These are phyloP conservation scores for Populus hybrid DNA, from an alignment of 441 rosid species.

Conservation along the genomic window DNA sequence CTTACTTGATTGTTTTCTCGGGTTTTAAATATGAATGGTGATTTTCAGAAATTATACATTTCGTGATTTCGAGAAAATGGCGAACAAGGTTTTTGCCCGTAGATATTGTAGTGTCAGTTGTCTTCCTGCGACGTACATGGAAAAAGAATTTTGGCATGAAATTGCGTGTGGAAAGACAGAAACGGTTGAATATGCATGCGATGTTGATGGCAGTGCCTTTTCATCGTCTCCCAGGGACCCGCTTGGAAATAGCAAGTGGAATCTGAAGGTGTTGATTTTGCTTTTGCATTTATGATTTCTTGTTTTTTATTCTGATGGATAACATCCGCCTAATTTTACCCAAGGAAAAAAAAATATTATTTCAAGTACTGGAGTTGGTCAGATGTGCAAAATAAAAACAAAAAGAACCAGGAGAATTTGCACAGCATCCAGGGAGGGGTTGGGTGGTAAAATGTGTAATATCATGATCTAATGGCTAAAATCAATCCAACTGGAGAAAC, in stretches of 20 bases:
- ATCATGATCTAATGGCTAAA: background rate
- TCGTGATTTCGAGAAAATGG: slow-evolving; percentile 98
- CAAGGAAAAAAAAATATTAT: background rate
- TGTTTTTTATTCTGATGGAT: slow-evolving; percentile 5
- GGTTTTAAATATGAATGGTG: slow-evolving; percentile 29
- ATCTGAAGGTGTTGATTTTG: slow-evolving; percentile 76
- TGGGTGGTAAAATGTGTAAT: background rate
- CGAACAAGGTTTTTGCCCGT: slow-evolving; percentile 90
- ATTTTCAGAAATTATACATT: slow-evolving; percentile 86
- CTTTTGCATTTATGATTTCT: slow-evolving; percentile 14
- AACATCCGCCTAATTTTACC: slow-evolving; percentile 2
- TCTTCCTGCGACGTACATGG: slow-evolving; percentile 89
- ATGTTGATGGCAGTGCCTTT: slow-evolving; percentile 99
- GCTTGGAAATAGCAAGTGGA: slow-evolving; percentile 97
- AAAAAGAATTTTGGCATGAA: slow-evolving; percentile 99
- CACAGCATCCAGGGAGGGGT: background rate
- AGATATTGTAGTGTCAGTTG: slow-evolving; percentile 91
- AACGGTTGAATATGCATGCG: slow-evolving; percentile 98
- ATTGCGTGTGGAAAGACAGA: slow-evolving; percentile 94
- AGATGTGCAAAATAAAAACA: background rate
- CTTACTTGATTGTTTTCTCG: slow-evolving; percentile 7
- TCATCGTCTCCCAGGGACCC: slow-evolving; percentile 82
- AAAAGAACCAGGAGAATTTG: background rate
- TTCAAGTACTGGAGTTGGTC: background rate
- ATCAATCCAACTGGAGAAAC: background rate